phyloP scores from a whole-genome alignment of 441 rosid genomes.

The Melastoma candidum region DNA sequence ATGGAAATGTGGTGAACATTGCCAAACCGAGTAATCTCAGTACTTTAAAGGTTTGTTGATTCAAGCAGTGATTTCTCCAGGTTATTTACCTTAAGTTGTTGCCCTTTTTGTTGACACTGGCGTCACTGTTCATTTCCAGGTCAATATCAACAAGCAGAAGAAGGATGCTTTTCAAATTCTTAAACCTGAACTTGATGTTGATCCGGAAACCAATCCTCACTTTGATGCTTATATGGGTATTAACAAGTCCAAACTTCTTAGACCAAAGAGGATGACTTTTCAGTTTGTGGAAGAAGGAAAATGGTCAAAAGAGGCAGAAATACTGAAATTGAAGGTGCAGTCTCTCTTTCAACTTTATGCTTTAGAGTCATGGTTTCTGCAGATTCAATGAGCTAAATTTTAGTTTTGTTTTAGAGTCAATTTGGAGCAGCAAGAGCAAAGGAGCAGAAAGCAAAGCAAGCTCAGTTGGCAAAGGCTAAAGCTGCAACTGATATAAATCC shows the following conservation, averaged over 20 bases:
- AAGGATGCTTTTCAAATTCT: constrained; percentile 93
- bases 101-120: constrained; percentile 4
- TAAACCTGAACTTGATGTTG: constrained; percentile 80
- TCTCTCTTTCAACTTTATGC: background rate
- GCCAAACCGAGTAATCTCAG: constrained; percentile 89
- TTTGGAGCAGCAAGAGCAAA: constrained; percentile 90
- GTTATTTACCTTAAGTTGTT: background rate
- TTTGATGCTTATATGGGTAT: constrained; percentile 83
- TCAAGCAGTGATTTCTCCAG: background rate
- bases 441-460: constrained; percentile 88
- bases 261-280: constrained; percentile 76
- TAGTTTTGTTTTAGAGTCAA: constrained; percentile 40
- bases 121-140: constrained; percentile 32
- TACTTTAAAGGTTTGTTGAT: constrained; percentile 66
- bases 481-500: constrained; percentile 81
- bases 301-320: constrained; percentile 91
- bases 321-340: constrained; percentile 56
- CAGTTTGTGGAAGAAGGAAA: constrained; percentile 97
- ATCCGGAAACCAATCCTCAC: constrained; percentile 70
- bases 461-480: constrained; percentile 76
- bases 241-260: constrained; percentile 61
- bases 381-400: constrained; percentile 14
- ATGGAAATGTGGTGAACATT: constrained; percentile 73
- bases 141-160: constrained; percentile 93
- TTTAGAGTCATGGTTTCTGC: constrained; percentile 5